Evolutionary conservation across 2,329 filamentous ascomycete species (phyloP), one percentile per base, ranked within the genome.

Genomic region (Paecilomyces variotii): DNA sequence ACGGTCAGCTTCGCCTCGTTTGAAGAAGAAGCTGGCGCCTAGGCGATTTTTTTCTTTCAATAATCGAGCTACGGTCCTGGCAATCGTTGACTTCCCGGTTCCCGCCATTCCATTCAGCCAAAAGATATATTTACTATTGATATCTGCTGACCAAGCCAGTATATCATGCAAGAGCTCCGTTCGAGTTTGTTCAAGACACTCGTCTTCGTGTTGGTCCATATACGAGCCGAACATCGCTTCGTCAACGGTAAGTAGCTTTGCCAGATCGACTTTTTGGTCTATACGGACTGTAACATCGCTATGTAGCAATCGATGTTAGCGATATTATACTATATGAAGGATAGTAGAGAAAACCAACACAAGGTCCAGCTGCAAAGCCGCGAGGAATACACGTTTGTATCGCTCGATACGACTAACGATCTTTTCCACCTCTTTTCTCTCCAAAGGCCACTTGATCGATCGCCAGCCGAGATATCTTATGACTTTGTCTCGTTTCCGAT

Each of bases 21-120:
- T 77, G 65, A 80, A 80, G 65, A 79, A 78, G 62, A 80, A 79
- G 58, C 69, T 76, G 2, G 72, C 71, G n/a, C 67, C 68, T 55
- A 76, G 69, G 24, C 58, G 50, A 11, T 59, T 49, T 24, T 61
- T 56, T 9, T 63, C 58, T 9, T 50, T 52, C 25, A 68, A 58
- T 24, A 5, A 53, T 24, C 61, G 53, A n/a, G 70, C 68, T 14
- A 74, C 60, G 14, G 35, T 45, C 14, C 14, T n/a, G n/a, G 35
- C 14, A 19, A 45, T 45, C 5, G 35, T 45, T 5, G 35, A 45
- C 14, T 45, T 45, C 12, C 35, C 35, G 5, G 35, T 45, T 6
- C 35, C 35, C 14, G 35, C 35, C 35, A 45, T 45, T 6, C 35
- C 35, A 19, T 19, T 45, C 35, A 45, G 35, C 35, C 35, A 45